These are phyloP conservation scores for Penicillium silybi DNA, from an alignment of 495 filamentous ascomycete genomes.

Conservation along the genomic window DNA sequence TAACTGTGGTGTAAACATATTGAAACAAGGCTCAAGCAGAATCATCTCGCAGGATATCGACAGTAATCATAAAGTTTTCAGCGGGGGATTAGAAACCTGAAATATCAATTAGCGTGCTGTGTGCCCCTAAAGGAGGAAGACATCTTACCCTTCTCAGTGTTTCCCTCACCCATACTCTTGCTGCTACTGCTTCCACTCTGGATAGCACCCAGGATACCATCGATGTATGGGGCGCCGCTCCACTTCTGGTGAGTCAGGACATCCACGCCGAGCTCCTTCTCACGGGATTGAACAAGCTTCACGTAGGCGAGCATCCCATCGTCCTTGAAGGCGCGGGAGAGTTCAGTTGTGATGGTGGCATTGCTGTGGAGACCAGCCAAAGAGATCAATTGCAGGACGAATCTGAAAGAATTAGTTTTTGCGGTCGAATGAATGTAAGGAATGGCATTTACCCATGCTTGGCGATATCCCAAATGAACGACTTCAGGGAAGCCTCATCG, in stretches of 20 bases:
- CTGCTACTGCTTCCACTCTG: slow-evolving; percentile 83
- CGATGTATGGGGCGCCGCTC: slow-evolving; percentile 90
- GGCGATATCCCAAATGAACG: slow-evolving; percentile 94
- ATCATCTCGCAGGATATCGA: background rate
- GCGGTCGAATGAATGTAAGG: background rate
- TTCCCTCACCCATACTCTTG: slow-evolving; percentile 81
- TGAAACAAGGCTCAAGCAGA: background rate
- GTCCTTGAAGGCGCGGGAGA: slow-evolving; percentile 76
- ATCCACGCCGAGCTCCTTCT: slow-evolving; percentile 91
- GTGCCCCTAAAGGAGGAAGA: background rate
- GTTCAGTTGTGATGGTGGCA: slow-evolving; percentile 80
- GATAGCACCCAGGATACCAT: slow-evolving; percentile 87
- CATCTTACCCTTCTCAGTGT: slow-evolving; percentile 59
- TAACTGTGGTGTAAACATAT: background rate
- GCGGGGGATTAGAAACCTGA: slow-evolving; percentile 12
- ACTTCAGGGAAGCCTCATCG: slow-evolving; percentile 68
- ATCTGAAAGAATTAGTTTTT: slow-evolving; percentile 38
- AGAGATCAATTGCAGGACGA: slow-evolving; percentile 89
- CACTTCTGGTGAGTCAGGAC: slow-evolving; percentile 98
- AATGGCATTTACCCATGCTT: slow-evolving; percentile 62
- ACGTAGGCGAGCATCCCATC: slow-evolving; percentile 97
- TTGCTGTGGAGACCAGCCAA: slow-evolving; percentile 88
- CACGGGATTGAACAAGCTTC: slow-evolving; percentile 76
- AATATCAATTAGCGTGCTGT: background rate
- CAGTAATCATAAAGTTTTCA: background rate